These are phyloP conservation scores for Kodamaea restingae DNA, from an alignment of 805 yeast genomes.

Conservation along the genomic window DNA sequence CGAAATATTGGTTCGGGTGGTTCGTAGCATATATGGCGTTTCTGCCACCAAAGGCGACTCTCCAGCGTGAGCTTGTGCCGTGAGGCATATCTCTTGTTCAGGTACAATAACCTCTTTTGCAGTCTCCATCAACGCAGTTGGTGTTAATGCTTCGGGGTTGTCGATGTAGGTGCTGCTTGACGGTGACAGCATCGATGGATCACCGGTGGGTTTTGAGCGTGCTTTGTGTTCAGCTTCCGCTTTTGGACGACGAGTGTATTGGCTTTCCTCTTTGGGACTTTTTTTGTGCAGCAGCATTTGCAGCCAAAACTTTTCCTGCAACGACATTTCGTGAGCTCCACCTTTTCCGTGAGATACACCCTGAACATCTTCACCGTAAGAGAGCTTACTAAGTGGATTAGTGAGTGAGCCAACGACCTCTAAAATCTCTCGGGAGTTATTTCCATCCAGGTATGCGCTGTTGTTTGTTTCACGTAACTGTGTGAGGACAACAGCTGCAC, in stretches of 20 bases:
- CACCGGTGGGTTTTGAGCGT: no score
- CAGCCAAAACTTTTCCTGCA: slow-evolving; percentile 14
- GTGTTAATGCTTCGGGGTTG: not conserved
- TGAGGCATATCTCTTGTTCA: no score
- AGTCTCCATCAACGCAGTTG: not conserved
- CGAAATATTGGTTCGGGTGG: not conserved
- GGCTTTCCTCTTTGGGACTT: not conserved
- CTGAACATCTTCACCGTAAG: no score
- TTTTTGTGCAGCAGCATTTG: slow-evolving; percentile 7
- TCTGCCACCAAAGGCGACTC: not conserved
- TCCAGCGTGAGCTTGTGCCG: no score
- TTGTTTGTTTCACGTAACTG: slow-evolving; percentile 45
- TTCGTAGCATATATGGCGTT: slow-evolving; percentile 1
- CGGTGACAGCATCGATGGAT: not conserved
- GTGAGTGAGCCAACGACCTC: no score
- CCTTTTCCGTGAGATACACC: no score
- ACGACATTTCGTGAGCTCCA: slow-evolving; percentile 12
- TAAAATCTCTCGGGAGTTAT: no score
- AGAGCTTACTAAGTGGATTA: no score
- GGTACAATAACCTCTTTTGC: not conserved
- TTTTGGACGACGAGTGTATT: not conserved
- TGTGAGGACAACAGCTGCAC: slow-evolving; percentile 26
- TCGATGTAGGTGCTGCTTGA: not conserved
- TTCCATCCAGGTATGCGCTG: slow-evolving; percentile 5
- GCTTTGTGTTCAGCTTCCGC: not conserved